Conservation (phyloP, 345 rosid species). For the Cardiospermum halicacabum region DNA sequence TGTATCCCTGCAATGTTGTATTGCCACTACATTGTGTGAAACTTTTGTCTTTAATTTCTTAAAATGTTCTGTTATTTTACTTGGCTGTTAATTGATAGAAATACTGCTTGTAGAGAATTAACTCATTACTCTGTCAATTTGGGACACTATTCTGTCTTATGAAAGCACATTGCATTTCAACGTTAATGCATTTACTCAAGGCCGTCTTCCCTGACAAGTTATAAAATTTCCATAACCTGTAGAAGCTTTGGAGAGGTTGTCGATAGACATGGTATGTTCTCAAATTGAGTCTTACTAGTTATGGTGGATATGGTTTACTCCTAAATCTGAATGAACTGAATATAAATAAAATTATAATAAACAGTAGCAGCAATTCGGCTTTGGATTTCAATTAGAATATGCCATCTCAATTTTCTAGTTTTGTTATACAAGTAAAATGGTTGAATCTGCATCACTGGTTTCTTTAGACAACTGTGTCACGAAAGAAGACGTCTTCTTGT, state of each 20-base stretch:
- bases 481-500: constrained; percentile 76
- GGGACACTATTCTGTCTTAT: background rate
- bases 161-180: background rate
- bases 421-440: too few species aligned
- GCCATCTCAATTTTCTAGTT: too few species aligned
- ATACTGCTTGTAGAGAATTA: background rate
- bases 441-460: constrained; percentile 82
- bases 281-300: too few species aligned
- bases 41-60: background rate
- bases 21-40: background rate
- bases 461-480: constrained; percentile 86
- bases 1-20: background rate
- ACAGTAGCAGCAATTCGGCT: too few species aligned
- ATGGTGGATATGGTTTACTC: too few species aligned
- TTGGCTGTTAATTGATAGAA: background rate
- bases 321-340: too few species aligned
- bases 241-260: background rate
- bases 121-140: background rate
- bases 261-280: background rate
- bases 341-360: too few species aligned
- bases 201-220: too few species aligned
- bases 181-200: too few species aligned
- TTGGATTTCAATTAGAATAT: too few species aligned
- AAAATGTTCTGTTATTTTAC: background rate
- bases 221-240: too few species aligned